phyloP scores from a whole-genome alignment of 2,329 filamentous ascomycete genomes.

The Aspergillus unguis region DNA sequence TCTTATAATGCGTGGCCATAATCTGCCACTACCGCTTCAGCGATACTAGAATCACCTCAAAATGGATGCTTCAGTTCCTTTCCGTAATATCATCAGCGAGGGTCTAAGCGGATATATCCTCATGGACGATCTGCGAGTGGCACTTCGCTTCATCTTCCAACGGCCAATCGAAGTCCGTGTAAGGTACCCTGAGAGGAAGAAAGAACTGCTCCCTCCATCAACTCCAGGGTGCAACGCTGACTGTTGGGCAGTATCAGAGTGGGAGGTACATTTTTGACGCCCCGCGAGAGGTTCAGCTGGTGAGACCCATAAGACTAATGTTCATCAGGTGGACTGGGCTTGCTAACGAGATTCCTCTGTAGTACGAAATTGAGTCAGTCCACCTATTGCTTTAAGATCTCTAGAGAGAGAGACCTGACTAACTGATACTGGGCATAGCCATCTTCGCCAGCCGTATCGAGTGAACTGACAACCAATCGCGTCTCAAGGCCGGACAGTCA shows the following conservation, averaged over 20 bases:
- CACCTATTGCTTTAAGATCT: not conserved
- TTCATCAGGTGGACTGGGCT: not conserved
- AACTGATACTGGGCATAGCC: not conserved
- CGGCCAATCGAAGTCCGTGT: conserved; percentile 8
- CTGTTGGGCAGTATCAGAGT: conserved; percentile 9
- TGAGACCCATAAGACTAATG: not conserved
- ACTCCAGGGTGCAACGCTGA: not conserved
- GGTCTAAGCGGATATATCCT: conserved; percentile 10
- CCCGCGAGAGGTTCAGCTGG: conserved; percentile 7
- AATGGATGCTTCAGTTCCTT: not conserved
- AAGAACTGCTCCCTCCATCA: not conserved
- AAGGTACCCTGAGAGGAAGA: not conserved
- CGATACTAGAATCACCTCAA: too few relatives aligned
- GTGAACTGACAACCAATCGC: not conserved
- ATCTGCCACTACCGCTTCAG: too few relatives aligned
- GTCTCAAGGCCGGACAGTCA: too few relatives aligned
- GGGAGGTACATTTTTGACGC: conserved; percentile 15
- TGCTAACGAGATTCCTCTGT: not conserved
- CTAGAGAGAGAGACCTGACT: not conserved
- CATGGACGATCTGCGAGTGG: conserved; percentile 8
- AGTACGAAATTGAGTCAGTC: conserved; percentile 13
- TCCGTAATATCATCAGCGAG: not conserved
- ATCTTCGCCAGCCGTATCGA: not conserved
- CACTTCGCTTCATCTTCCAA: conserved; percentile 8
- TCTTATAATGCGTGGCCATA: not conserved